phyloP scores from a whole-genome alignment of 805 yeast species.

The Candida adriatica region DNA sequence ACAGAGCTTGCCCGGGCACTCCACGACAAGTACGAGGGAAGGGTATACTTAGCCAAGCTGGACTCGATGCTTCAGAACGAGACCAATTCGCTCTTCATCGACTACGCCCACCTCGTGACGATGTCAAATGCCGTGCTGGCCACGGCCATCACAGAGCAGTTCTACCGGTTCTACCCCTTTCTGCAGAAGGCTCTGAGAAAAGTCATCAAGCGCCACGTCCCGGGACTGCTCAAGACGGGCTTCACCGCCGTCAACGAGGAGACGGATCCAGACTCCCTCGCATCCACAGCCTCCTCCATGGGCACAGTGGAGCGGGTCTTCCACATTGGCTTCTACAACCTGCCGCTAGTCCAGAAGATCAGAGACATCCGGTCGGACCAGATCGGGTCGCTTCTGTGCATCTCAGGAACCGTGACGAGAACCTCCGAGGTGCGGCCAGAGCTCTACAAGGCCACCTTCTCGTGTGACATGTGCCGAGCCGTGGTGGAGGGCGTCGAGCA shows the following conservation, averaged over 20 bases:
- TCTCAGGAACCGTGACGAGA: slow-evolving; percentile 93
- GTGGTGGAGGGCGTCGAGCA: slow-evolving; percentile 87
- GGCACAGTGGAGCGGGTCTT: slow-evolving; percentile 66
- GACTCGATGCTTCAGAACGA: slow-evolving; percentile 75
- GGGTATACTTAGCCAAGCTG: slow-evolving; percentile 69
- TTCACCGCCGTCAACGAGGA: slow-evolving; percentile 20
- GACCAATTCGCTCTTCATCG: slow-evolving; percentile 72
- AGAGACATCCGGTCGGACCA: slow-evolving; percentile 87
- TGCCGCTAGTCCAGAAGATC: slow-evolving; percentile 76
- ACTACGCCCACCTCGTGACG: slow-evolving; percentile 68
- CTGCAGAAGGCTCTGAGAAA: slow-evolving; percentile 67
- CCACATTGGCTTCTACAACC: slow-evolving; percentile 81
- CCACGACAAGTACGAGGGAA: slow-evolving; percentile 42
- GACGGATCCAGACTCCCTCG: slow-evolving; percentile 21
- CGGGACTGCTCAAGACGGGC: slow-evolving; percentile 51
- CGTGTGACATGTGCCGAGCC: slow-evolving; percentile 84
- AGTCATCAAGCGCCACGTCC: slow-evolving; percentile 69
- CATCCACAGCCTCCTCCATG: slow-evolving; percentile 33
- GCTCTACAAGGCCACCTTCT: slow-evolving; percentile 75
- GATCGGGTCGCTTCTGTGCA: slow-evolving; percentile 76
- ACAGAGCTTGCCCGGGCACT: slow-evolving; percentile 25
- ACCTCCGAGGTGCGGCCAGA: slow-evolving; percentile 97
- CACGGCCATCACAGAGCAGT: slow-evolving; percentile 83
- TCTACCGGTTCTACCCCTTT: slow-evolving; percentile 87
- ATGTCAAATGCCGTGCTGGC: slow-evolving; percentile 86